A percentile compares a stretch with the other conserved stretches of the same genome.
Conservation (phyloP, 805 yeast genomes). For the Scheffersomyces amazonensis region DNA sequence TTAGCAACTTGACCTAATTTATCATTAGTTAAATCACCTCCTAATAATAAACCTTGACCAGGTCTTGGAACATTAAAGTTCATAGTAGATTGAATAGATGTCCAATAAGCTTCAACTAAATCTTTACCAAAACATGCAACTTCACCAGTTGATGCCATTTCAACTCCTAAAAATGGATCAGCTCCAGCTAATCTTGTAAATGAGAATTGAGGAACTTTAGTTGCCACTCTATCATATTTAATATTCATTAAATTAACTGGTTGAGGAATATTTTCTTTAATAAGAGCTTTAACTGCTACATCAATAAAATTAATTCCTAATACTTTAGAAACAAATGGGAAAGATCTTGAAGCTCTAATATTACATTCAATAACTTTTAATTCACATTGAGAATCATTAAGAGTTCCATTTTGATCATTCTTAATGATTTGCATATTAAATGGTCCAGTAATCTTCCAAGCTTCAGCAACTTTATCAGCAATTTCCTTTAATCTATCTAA, state of each 20-base stretch:
- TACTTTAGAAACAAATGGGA: slow-evolving; percentile 98
- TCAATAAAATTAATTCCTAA: slow-evolving; percentile 93
- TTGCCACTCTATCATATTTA: slow-evolving; percentile 65
- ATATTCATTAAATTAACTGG: slow-evolving; percentile 80
- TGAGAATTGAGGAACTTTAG: slow-evolving; percentile 96
- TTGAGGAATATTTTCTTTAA: slow-evolving; percentile 68
- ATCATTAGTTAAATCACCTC: slow-evolving; percentile 82
- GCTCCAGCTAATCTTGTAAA: slow-evolving; percentile 99
- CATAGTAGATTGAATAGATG: slow-evolving; percentile 95
- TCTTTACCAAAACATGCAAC: slow-evolving; percentile 94
- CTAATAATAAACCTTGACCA: slow-evolving; percentile 84
- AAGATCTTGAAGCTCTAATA: slow-evolving; percentile 96
- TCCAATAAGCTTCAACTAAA: slow-evolving; percentile 92
- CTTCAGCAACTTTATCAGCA: slow-evolving; percentile 89
- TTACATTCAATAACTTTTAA: slow-evolving; percentile 98
- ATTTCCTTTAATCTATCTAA: slow-evolving; percentile 77
- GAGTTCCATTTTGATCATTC: slow-evolving; percentile 59
- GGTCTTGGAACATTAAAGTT: slow-evolving; percentile 93
- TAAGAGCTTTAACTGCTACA: slow-evolving; percentile 85
- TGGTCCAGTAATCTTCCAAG: slow-evolving; percentile 97
- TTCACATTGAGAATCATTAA: slow-evolving; percentile 50
- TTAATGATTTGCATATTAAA: slow-evolving; percentile 97
- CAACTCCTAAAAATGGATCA: slow-evolving; percentile 98
- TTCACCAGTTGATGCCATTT: slow-evolving; percentile 99
- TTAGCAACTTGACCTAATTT: slow-evolving; percentile 72